Conservation (phyloP, 352 stramenopile species). For the Pythium insidiosum region DNA sequence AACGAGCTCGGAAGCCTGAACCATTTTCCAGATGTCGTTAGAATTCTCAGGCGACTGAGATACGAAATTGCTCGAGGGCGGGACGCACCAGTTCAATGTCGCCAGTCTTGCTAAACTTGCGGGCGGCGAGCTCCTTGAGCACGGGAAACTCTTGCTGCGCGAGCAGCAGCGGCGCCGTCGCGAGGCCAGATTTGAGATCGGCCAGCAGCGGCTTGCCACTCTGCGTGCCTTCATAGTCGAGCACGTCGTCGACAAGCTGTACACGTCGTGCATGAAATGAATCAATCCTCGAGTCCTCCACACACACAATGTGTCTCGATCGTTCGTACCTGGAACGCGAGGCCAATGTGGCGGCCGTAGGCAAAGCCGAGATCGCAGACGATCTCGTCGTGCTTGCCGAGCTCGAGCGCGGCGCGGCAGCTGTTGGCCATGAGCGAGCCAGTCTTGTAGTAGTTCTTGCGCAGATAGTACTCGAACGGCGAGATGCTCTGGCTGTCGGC, state of each 20-base stretch:
- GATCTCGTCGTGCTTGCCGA: constrained; percentile 86
- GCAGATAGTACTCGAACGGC: constrained; percentile 94
- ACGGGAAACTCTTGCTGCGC: constrained; percentile 92
- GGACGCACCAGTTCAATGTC: constrained; percentile 91
- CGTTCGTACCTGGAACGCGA: constrained; percentile 93
- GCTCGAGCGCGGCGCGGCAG: constrained; percentile 90
- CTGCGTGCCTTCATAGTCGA: constrained; percentile 96
- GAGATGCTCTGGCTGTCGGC: constrained; percentile 55
- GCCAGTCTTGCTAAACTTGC: constrained; percentile 89
- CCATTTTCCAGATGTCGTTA: constrained; percentile 5
- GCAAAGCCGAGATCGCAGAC: constrained; percentile 87
- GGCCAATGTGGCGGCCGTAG: constrained; percentile 96
- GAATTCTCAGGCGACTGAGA: too few species aligned
- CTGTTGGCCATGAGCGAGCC: constrained; percentile 98
- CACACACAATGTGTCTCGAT: too few species aligned
- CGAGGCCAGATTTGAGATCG: constrained; percentile 93
- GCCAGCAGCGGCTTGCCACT: constrained; percentile 93
- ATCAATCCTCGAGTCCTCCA: too few species aligned
- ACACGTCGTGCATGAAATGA: background rate
- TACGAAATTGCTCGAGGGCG: too few species aligned
- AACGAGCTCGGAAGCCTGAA: constrained; percentile 79
- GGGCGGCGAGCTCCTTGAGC: constrained; percentile 79
- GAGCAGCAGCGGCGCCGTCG: constrained; percentile 96
- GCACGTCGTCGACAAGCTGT: constrained; percentile 95
- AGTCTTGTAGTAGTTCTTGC: constrained; percentile 99